Evolutionary conservation across 1,139 yeast genomes (phyloP), one percentile per base, ranked within the genome.

Genomic region (Debaryomycetaceae sp.): DNA sequence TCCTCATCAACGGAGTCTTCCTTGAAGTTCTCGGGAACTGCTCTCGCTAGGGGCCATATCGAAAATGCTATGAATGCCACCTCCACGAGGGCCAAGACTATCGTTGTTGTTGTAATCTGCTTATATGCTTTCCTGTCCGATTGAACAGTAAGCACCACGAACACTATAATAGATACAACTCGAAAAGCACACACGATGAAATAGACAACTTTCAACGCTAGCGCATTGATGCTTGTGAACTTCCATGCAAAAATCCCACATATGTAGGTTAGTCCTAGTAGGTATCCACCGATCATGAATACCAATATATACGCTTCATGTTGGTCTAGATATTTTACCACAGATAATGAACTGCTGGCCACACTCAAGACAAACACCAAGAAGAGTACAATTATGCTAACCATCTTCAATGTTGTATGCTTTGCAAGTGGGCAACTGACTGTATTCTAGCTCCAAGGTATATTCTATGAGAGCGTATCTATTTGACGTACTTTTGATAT

Each of bases 211-310:
- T 27, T 27, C 31, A 27, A 27, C 11, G 11, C 11, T 27, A 11
- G 11, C 8, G 11, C 11, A 27, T 11, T 27, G 11, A 27, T 8
- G 11, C 31, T 27, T 8, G 31, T 27, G 31, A 8, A 27, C 11
- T 27, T 4, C 31, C 31, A 27, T 27, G 31, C 31, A 4, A 27
- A 3, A 4, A 27, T 27, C 11, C 31, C 31, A 27, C 31, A 8
- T 11, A 11, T 27, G 31, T 8, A 11, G 8, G 11, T 11, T 11
- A 27, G 11, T 27, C 31, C 24, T 34, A 33, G 14, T 3, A 39
- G 14, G 34, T 30, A 39, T 6, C 37, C 42, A 22, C 42, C 24
- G 24, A 39, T 34, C 34, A 34, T 39, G 14, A 39, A 39, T 24
- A 23, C 6, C 7, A 39, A 34, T n/a, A 39, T n/a, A 14, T 34